Conservation (phyloP, 345 rosid species). For the Anacardium occidentale region DNA sequence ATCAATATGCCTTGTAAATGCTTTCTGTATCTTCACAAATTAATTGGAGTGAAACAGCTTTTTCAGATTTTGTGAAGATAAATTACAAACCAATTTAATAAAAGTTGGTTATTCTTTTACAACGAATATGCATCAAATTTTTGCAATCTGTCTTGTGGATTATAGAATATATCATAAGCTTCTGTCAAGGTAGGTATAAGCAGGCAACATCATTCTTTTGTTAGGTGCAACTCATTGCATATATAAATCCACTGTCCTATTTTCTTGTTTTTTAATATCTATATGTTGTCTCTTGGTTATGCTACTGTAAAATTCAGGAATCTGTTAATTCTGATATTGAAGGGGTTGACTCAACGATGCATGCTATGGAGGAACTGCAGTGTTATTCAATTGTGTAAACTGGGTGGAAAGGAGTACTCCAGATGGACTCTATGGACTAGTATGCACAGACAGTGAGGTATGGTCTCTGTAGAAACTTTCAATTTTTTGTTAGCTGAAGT, state of each 20-base stretch:
- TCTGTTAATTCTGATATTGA: slow-evolving; percentile 89
- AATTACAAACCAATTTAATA: neutral
- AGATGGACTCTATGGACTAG: slow-evolving; percentile 95
- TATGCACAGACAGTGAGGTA: slow-evolving; percentile 98
- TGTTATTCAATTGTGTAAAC: slow-evolving; percentile 89
- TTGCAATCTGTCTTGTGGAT: neutral
- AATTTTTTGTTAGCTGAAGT: slow-evolving; percentile 7
- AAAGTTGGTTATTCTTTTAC: neutral
- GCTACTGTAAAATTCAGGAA: slow-evolving; percentile 40
- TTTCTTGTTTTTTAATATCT: neutral
- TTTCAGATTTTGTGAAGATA: neutral
- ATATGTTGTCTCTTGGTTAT: neutral
- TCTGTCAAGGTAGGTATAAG: neutral
- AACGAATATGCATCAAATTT: neutral
- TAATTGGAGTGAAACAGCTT: neutral
- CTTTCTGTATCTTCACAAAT: neutral
- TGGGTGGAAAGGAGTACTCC: slow-evolving; percentile 97
- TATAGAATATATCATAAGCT: neutral
- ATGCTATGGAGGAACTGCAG: slow-evolving; percentile 63
- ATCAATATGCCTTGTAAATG: neutral
- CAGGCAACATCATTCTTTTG: neutral
- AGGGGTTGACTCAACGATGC: slow-evolving; percentile 96
- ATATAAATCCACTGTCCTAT: neutral
- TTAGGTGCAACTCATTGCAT: neutral
- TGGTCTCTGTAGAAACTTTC: slow-evolving; percentile 12